Percentiles rank a stretch among this genome's conserved stretches.
These are phyloP conservation scores for Didymella exigua DNA, from an alignment of 2,329 filamentous ascomycete genomes.

Conservation along the genomic window DNA sequence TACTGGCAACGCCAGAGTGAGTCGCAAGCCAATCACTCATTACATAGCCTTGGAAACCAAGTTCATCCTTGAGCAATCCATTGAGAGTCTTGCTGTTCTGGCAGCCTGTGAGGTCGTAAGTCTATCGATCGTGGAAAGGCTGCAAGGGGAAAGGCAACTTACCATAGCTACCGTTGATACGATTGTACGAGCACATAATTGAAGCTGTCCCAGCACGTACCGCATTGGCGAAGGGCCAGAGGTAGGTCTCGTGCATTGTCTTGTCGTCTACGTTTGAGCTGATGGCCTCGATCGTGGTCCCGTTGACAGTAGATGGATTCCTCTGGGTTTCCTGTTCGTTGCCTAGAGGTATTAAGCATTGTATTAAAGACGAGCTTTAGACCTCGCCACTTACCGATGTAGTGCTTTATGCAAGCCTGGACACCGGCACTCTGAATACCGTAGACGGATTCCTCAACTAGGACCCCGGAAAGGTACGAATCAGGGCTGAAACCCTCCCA, in stretches of 20 bases:
- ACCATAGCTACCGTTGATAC: constrained; percentile 34
- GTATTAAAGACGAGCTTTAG: neutral
- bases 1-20: constrained; percentile 45
- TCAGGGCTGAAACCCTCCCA: constrained; percentile 59
- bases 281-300: constrained; percentile 46
- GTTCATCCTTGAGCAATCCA: constrained; percentile 57
- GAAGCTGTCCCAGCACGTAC: constrained; percentile 62
- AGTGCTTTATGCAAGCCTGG: constrained; percentile 53
- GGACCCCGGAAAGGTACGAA: constrained; percentile 54
- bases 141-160: neutral
- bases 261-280: constrained; percentile 62
- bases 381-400: constrained; percentile 34
- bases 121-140: neutral
- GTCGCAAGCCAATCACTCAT: constrained; percentile 51
- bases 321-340: constrained; percentile 71
- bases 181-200: constrained; percentile 63
- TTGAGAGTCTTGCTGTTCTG: constrained; percentile 52
- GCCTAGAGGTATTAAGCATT: constrained; percentile 55
- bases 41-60: constrained; percentile 57
- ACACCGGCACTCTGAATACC: constrained; percentile 23
- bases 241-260: constrained; percentile 68
- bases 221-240: constrained; percentile 69
- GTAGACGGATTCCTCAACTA: constrained; percentile 45
- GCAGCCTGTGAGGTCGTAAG: constrained; percentile 21
- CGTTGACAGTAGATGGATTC: constrained; percentile 57